Conservation (phyloP, 2,329 filamentous ascomycete species). For the Gremmenia infestans region DNA sequence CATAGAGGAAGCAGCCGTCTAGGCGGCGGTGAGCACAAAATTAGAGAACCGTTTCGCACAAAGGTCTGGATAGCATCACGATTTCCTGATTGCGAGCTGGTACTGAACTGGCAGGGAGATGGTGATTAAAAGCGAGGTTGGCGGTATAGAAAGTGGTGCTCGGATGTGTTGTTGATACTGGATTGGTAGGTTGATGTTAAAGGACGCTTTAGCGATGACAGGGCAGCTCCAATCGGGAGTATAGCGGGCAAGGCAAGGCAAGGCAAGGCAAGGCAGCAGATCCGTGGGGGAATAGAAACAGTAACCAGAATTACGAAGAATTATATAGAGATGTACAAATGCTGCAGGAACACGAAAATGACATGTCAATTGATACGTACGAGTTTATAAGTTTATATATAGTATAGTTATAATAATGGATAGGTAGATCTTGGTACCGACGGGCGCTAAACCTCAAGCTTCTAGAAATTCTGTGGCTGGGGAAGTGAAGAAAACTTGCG, state of each 20-base stretch:
- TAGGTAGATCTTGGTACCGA: too few relatives aligned
- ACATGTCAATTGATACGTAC: too few relatives aligned
- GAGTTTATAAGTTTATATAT: too few relatives aligned
- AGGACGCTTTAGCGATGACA: neutral
- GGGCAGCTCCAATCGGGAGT: neutral
- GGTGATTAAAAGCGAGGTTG: neutral
- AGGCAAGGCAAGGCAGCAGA: neutral
- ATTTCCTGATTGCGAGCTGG: neutral
- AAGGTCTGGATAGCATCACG: neutral
- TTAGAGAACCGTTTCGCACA: neutral
- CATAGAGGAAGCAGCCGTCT: slow-evolving; percentile 1
- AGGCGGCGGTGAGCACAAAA: neutral
- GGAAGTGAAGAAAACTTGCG: too few relatives aligned
- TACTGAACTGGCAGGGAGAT: neutral
- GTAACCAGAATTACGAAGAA: neutral
- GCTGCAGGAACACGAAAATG: too few relatives aligned
- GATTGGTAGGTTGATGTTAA: neutral
- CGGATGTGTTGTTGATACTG: neutral
- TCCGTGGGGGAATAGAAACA: neutral
- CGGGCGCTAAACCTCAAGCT: too few relatives aligned
- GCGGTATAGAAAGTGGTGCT: neutral
- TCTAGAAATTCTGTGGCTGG: too few relatives aligned
- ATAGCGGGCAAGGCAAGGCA: too few relatives aligned
- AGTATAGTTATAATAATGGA: too few relatives aligned
- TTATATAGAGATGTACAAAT: too few relatives aligned